Conservation (phyloP, 179 eudicot genomes). For the Silene coronaria region DNA sequence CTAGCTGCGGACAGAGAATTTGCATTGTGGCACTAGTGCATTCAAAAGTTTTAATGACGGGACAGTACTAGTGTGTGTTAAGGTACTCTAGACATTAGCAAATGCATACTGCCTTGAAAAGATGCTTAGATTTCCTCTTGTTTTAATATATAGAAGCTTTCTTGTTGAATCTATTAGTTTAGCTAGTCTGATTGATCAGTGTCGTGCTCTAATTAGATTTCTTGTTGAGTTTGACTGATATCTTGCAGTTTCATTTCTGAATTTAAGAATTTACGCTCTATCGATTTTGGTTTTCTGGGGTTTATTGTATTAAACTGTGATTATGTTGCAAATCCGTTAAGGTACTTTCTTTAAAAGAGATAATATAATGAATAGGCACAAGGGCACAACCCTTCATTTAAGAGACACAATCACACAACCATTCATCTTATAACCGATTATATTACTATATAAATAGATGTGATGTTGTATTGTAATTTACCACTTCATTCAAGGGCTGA, state of each 20-base stretch:
- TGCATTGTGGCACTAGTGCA: too few relatives aligned
- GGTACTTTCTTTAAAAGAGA: not conserved
- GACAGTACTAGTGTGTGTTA: not conserved
- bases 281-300: not conserved
- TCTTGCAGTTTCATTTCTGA: not conserved
- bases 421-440: too few relatives aligned
- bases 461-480: too few relatives aligned
- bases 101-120: not conserved
- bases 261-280: not conserved
- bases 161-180: not conserved
- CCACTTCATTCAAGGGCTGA: too few relatives aligned
- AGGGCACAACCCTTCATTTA: too few relatives aligned
- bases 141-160: slow-evolving; percentile 6
- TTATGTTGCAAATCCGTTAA: not conserved
- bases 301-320: not conserved
- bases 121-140: not conserved
- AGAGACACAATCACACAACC: too few relatives aligned
- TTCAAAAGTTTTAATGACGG: not conserved
- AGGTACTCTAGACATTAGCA: not conserved
- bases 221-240: not conserved
- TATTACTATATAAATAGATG: too few relatives aligned
- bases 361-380: too few relatives aligned
- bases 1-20: not conserved
- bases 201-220: not conserved
- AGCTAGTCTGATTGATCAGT: not conserved